These are phyloP conservation scores for Epichloe bromicola DNA, from an alignment of 2,329 filamentous ascomycete genomes.

Conservation along the genomic window DNA sequence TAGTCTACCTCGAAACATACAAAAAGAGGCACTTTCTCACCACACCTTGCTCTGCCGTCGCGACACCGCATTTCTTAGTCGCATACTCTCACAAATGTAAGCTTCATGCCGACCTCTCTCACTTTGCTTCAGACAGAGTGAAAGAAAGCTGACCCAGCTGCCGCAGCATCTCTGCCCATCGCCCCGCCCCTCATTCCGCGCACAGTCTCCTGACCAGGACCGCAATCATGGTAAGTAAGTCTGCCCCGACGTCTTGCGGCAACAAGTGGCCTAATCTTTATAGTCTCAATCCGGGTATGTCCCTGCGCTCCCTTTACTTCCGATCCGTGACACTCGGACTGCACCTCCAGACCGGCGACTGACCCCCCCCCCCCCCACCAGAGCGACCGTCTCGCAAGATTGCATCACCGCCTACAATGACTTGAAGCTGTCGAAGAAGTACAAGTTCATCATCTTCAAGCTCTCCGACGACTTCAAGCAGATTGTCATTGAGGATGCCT, in stretches of 20 bases:
- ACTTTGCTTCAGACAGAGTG: background rate
- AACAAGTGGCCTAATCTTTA: background rate
- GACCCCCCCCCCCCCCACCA: conserved; percentile 20
- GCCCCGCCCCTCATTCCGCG: conserved; percentile 13
- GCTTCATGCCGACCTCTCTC: background rate
- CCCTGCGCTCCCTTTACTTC: background rate
- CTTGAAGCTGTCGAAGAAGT: conserved; percentile 68
- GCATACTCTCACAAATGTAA: background rate
- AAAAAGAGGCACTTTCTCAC: conserved; percentile 7
- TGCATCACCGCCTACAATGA: conserved; percentile 65
- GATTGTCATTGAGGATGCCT: conserved; percentile 68
- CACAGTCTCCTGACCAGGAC: conserved; percentile 18
- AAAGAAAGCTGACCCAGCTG: conserved; percentile 1
- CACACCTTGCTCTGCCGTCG: background rate
- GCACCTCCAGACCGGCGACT: conserved; percentile 9
- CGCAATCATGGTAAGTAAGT: conserved; percentile 27
- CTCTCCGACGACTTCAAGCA: conserved; percentile 71
- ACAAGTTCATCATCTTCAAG: conserved; percentile 84
- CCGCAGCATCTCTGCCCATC: conserved; percentile 8
- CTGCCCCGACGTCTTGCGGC: background rate
- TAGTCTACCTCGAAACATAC: conserved; percentile 4
- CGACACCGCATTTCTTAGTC: conserved; percentile 2
- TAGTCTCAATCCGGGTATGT: conserved; percentile 60
- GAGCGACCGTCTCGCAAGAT: conserved; percentile 59
- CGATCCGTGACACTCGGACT: background rate